Evolutionary conservation across 257 asterid genomes (phyloP).

Genomic region (Solanum sparsipilum): DNA sequence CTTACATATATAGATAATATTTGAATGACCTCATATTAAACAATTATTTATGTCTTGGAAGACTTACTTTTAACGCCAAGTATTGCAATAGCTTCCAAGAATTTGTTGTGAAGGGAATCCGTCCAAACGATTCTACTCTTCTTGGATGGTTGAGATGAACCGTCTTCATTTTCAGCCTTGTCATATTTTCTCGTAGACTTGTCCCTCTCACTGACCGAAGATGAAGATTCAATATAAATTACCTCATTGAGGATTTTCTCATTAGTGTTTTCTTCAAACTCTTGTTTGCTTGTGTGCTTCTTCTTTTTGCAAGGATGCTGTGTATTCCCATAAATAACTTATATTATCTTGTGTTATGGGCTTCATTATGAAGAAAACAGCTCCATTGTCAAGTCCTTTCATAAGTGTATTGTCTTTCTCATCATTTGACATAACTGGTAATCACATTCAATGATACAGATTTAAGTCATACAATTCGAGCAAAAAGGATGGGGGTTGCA

Average conservation of each 20-base stretch:
- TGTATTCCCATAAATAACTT: slow-evolving; percentile 42
- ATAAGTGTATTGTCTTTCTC: slow-evolving; percentile 10
- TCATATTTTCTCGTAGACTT: background rate
- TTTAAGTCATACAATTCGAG: background rate
- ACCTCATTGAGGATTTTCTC: background rate
- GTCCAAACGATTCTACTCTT: slow-evolving; percentile 44
- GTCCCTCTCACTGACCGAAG: background rate
- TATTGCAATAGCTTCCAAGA: slow-evolving; percentile 44
- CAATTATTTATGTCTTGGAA: background rate
- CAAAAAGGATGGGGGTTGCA: background rate
- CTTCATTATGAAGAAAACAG: slow-evolving; percentile 28
- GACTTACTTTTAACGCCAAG: slow-evolving; percentile 50
- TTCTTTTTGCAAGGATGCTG: slow-evolving; percentile 12
- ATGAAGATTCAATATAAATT: background rate
- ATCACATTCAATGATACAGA: background rate
- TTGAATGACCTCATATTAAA: background rate
- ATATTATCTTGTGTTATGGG: slow-evolving; percentile 31
- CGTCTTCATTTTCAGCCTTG: background rate
- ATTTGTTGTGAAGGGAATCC: slow-evolving; percentile 37
- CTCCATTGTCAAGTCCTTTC: slow-evolving; percentile 32
- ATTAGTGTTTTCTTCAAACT: background rate
- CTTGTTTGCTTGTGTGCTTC: background rate
- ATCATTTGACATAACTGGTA: slow-evolving; percentile 47
- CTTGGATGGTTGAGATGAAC: background rate
- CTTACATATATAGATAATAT: background rate